Evolutionary conservation across 2,329 filamentous ascomycete species (phyloP).

Genomic region (Metarhizium guizhouense): DNA sequence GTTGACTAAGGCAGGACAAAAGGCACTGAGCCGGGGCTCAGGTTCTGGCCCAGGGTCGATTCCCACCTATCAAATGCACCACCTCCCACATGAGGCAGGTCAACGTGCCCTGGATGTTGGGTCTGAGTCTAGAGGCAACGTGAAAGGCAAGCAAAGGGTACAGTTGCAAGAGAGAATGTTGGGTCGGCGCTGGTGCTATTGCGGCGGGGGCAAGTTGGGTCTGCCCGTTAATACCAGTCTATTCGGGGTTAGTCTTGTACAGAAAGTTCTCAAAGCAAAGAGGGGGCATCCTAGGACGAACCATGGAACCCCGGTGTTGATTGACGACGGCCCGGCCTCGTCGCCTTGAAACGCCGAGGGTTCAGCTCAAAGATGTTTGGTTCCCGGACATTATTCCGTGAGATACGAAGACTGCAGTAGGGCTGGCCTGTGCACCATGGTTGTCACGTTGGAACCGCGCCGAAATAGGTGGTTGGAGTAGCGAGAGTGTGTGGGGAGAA

Average conservation of each 20-base stretch:
- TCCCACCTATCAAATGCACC: constrained; percentile 2
- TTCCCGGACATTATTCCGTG: background rate
- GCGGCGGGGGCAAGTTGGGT: too few relatives aligned
- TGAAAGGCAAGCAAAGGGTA: background rate
- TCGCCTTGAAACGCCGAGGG: background rate
- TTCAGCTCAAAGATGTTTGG: background rate
- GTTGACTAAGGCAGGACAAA: too few relatives aligned
- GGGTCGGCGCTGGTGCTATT: background rate
- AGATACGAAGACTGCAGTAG: background rate
- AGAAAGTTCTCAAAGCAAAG: background rate
- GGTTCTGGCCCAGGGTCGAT: background rate
- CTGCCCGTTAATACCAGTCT: background rate
- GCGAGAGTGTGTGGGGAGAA: too few relatives aligned
- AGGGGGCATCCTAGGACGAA: background rate
- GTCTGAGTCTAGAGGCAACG: background rate
- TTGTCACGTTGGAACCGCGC: too few relatives aligned
- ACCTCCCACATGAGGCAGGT: constrained; percentile 4
- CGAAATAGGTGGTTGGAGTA: too few relatives aligned
- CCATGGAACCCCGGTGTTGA: background rate
- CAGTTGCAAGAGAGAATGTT: background rate
- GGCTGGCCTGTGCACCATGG: background rate
- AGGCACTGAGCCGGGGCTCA: background rate
- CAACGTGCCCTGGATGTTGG: background rate
- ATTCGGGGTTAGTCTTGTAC: background rate
- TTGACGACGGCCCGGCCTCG: background rate